Conservation (phyloP, 2,329 filamentous ascomycete species). For the Neurospora sp. region DNA sequence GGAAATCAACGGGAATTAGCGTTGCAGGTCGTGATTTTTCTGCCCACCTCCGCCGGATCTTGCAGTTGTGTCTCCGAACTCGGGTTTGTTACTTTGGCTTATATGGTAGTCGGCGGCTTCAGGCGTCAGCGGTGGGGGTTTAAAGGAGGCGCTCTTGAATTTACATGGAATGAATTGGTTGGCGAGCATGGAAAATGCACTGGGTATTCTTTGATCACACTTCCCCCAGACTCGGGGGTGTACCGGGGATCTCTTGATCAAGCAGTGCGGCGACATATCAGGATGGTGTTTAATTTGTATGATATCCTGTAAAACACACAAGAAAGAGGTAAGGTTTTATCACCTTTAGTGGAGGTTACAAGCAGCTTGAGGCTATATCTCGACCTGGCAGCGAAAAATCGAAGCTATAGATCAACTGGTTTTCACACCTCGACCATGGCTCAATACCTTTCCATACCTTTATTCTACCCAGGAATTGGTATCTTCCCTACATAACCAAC, state of each 20-base stretch:
- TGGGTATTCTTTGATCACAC: neutral
- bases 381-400: neutral
- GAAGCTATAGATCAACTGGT: slow-evolving; percentile 4
- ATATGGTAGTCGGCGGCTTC: neutral
- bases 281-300: neutral
- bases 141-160: neutral
- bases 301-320: neutral
- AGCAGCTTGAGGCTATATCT: neutral
- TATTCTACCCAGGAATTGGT: neutral
- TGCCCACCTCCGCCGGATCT: neutral
- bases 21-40: neutral
- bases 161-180: neutral
- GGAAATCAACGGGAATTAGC: slow-evolving; percentile 11
- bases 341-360: neutral
- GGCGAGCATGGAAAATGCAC: neutral
- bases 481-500: neutral
- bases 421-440: neutral
- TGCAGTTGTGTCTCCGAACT: neutral
- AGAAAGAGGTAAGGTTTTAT: neutral
- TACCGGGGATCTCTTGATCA: neutral
- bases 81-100: neutral
- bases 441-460: neutral
- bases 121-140: neutral
- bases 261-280: neutral
- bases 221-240: neutral